Base-by-base conservation (phyloP, 2,329 filamentous ascomycete species). In the Chaetomium sp. region DNA sequence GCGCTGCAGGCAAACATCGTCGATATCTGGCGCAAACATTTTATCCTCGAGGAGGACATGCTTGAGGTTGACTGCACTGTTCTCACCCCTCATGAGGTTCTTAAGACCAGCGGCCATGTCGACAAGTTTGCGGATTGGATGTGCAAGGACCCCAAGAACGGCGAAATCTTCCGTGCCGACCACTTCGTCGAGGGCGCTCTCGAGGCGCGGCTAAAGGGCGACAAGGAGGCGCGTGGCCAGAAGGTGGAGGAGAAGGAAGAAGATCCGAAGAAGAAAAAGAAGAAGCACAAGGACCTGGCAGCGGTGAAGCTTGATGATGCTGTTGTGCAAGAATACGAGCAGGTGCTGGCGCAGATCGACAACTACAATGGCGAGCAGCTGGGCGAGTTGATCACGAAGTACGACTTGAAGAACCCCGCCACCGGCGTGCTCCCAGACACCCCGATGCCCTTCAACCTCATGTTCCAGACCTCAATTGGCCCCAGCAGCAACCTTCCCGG, bases 71-170 rank as follows among this genome's bases (percentile, higher is more conserved):
- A 96, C 76, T 95, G 90, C 76, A 94, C 89, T 41, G 94, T 92
- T 74, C 74, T 99, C 68, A 99, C 94, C 42, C 94, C 94, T 37
- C 85, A 94, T 67, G 88, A 94, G 48, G 89, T 99, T 40, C 82
- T 99, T 68, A 95, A 97, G 81, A 96, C 92, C 53, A 89, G 85
- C 71, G 94, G 94, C 61, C 94, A 99, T 75, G 94, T 97, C 62
- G 92, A 96, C 73, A 95, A 95, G 74, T 97, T 97, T 69, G 88
- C 90, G 73, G 92, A 97, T 72, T 97, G 89, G 89, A 96, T 97
- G 91, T 96, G 89, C 85, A 96, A 95, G 74, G 94, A 99, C 72
- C 90, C 92, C 61, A 95, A 95, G 80, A 96, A 87, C 67, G 94
- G 94, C 70, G 94, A 99, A 72, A 96, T 96, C 68, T 85, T 99